phyloP scores from a whole-genome alignment of 2,329 filamentous ascomycete species.

The Stachybotrys echinatus region DNA sequence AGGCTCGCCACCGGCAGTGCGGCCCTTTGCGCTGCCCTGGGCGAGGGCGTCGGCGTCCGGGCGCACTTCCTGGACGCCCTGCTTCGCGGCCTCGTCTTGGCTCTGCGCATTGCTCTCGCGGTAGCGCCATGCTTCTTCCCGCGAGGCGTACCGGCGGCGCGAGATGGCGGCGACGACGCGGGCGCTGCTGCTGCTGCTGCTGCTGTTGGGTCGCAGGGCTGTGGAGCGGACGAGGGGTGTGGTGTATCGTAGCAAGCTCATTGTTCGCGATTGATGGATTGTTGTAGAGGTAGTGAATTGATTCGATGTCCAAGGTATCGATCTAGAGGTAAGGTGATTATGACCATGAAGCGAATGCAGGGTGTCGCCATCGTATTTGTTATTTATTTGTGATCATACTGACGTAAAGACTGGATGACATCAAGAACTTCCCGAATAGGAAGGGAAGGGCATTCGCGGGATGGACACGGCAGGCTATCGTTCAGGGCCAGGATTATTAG shows the following conservation, averaged over 20 bases:
- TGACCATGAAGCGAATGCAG: no score
- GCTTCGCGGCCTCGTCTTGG: not conserved
- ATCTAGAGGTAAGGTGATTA: no score
- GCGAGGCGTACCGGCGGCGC: not conserved
- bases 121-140: not conserved
- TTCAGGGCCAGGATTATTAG: no score
- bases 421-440: not conserved
- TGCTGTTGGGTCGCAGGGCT: not conserved
- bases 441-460: not conserved
- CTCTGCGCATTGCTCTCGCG: not conserved
- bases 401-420: not conserved
- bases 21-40: conserved; percentile 23
- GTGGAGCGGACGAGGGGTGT: not conserved
- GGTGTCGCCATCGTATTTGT: no score
- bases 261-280: not conserved
- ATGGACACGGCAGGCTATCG: not conserved
- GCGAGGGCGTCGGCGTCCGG: conserved; percentile 18
- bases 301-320: no score
- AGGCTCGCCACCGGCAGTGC: conserved; percentile 31
- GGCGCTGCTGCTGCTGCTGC: no score
- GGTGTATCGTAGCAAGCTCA: not conserved
- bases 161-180: not conserved
- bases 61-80: conserved; percentile 1
- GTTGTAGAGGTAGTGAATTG: no score
- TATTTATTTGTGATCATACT: no score